These are phyloP conservation scores for Magnolia sinica DNA, from an alignment of 164 flowering plant genomes.

Conservation along the genomic window DNA sequence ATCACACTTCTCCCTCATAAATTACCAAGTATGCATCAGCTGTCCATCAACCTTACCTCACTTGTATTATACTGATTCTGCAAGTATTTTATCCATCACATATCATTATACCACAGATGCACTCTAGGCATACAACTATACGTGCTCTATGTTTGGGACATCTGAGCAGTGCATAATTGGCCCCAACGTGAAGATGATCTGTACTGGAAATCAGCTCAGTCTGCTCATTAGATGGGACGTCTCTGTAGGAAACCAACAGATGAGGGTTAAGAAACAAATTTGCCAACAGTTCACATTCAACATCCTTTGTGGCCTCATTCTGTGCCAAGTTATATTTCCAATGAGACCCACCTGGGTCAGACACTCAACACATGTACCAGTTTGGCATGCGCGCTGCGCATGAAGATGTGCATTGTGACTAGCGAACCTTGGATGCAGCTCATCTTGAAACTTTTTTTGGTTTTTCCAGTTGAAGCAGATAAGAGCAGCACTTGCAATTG, in stretches of 20 bases:
- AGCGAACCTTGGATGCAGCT: too few relatives aligned
- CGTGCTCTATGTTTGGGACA: not conserved
- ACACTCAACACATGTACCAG: not conserved
- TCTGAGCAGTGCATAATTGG: not conserved
- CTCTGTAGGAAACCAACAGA: not conserved
- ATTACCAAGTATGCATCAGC: constrained; percentile 63
- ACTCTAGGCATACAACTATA: not conserved
- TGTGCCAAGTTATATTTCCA: not conserved
- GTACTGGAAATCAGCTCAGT: not conserved
- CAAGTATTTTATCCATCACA: not conserved
- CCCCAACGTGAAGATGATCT: not conserved
- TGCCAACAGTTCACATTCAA: not conserved
- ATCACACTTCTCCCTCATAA: constrained; percentile 81
- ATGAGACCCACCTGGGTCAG: not conserved
- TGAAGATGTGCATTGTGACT: too few relatives aligned
- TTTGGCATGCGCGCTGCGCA: not conserved
- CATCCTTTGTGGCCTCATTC: not conserved
- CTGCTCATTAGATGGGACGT: not conserved
- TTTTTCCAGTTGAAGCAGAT: constrained; percentile 86
- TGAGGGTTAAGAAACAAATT: too few relatives aligned
- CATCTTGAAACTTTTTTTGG: not conserved
- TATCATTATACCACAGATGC: not conserved
- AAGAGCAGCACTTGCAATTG: constrained; percentile 87
- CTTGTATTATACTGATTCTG: not conserved
- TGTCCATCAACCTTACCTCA: constrained; percentile 12